Percentiles rank a stretch among this genome's conserved stretches.
phyloP scores from a whole-genome alignment of 345 rosid genomes.

The Bruguiera gymnorhiza region DNA sequence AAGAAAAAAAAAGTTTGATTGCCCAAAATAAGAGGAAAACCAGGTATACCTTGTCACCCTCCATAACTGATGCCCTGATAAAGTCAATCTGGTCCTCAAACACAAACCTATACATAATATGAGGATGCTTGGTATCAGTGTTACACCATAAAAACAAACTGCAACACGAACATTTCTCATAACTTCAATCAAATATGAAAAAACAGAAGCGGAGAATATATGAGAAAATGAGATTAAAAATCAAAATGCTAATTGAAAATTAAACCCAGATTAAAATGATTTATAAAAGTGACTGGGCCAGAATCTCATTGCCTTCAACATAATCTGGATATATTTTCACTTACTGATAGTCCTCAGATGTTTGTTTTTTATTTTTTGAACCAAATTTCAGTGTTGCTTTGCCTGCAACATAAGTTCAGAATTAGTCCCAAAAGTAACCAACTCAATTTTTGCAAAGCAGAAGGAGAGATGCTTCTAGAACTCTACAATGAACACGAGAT shows the following conservation, averaged over 20 bases:
- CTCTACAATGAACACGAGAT: slow-evolving; percentile 12
- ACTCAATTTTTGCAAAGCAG: neutral
- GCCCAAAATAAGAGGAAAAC: slow-evolving; percentile 6
- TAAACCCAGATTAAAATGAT: neutral
- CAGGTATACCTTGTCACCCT: slow-evolving; percentile 70
- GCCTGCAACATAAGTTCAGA: slow-evolving; percentile 43
- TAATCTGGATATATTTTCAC: slow-evolving; percentile 19
- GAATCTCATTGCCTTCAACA: neutral
- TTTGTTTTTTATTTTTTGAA: slow-evolving; percentile 67
- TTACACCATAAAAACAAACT: neutral
- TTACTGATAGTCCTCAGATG: slow-evolving; percentile 74
- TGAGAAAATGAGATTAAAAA: slow-evolving; percentile 4
- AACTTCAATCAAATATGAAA: neutral
- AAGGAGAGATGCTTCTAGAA: neutral
- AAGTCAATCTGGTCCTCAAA: slow-evolving; percentile 97
- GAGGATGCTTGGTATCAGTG: neutral
- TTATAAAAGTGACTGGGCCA: neutral
- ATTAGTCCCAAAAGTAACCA: slow-evolving; percentile 12
- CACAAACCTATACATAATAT: slow-evolving; percentile 52
- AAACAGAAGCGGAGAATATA: neutral
- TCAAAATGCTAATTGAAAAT: slow-evolving; percentile 4
- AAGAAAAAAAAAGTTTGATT: neutral
- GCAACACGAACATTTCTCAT: neutral
- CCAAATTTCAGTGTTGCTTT: slow-evolving; percentile 81
- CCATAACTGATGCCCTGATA: slow-evolving; percentile 75